A percentile compares a stretch with the other conserved stretches of the same genome.
Conservation (phyloP, 345 rosid genomes). For the Populus ilicifolia region DNA sequence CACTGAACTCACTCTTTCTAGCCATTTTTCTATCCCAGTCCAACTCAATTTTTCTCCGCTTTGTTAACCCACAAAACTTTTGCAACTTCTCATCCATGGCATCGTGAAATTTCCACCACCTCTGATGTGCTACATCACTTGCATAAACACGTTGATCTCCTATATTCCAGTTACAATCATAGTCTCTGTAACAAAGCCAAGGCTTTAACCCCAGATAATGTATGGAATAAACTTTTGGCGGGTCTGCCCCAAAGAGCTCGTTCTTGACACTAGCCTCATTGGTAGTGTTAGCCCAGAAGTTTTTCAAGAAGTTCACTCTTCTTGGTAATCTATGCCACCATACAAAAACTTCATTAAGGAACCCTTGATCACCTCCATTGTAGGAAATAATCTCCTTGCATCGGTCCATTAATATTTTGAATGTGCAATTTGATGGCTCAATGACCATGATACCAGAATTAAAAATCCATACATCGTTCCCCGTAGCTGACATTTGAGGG, state of each 20-base stretch:
- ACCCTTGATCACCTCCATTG: slow-evolving; percentile 95
- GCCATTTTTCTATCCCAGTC: slow-evolving; percentile 75
- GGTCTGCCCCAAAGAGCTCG: slow-evolving; percentile 68
- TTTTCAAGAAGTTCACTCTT: slow-evolving; percentile 74
- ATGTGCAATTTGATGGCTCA: slow-evolving; percentile 94
- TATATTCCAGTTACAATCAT: slow-evolving; percentile 82
- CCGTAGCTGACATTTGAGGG: slow-evolving; percentile 85
- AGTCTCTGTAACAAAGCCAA: slow-evolving; percentile 88
- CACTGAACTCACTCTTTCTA: slow-evolving; percentile 36
- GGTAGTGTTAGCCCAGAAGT: slow-evolving; percentile 82
- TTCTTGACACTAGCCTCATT: slow-evolving; percentile 61
- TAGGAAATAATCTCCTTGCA: slow-evolving; percentile 69
- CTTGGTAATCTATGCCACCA: slow-evolving; percentile 94
- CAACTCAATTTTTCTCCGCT: slow-evolving; percentile 58
- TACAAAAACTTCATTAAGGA: slow-evolving; percentile 72
- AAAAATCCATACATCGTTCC: slow-evolving; percentile 80
- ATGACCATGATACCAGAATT: slow-evolving; percentile 94
- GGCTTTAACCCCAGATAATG: slow-evolving; percentile 89
- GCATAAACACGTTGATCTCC: slow-evolving; percentile 59
- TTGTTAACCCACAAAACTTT: slow-evolving; percentile 61
- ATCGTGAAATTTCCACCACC: slow-evolving; percentile 89
- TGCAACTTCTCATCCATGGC: slow-evolving; percentile 58
- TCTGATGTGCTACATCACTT: slow-evolving; percentile 70
- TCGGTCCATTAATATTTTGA: slow-evolving; percentile 52
- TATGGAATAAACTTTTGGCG: slow-evolving; percentile 67